These are phyloP conservation scores for Fusarium sp. DNA, from an alignment of 2,329 filamentous ascomycete genomes.

Conservation along the genomic window DNA sequence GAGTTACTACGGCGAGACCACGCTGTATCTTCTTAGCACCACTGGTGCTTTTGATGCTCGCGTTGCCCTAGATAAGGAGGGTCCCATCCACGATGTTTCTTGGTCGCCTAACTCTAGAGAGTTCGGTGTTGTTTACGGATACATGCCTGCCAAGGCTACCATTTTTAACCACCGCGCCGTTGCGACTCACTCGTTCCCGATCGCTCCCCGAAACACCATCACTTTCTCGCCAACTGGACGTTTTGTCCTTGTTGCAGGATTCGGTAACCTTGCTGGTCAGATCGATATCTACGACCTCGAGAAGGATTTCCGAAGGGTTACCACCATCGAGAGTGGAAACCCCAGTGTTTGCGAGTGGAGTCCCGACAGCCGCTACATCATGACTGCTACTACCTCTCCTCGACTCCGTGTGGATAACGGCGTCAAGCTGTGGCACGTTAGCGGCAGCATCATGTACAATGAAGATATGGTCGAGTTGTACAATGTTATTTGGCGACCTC, in stretches of 20 bases:
- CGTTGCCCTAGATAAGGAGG: slow-evolving; percentile 93
- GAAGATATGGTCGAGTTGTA: slow-evolving; percentile 96
- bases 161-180: slow-evolving; percentile 94
- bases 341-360: slow-evolving; percentile 98
- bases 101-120: slow-evolving; percentile 99
- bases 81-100: slow-evolving; percentile 96
- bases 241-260: slow-evolving; percentile 93
- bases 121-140: slow-evolving; percentile 97
- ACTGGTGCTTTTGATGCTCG: slow-evolving; percentile 93
- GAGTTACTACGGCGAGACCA: slow-evolving; percentile 99
- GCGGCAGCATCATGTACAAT: slow-evolving; percentile 90
- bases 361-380: slow-evolving; percentile 92
- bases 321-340: slow-evolving; percentile 94
- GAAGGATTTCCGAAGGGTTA: slow-evolving; percentile 92
- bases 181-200: slow-evolving; percentile 84
- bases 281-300: slow-evolving; percentile 98
- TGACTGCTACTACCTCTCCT: slow-evolving; percentile 97
- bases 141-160: slow-evolving; percentile 98
- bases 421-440: slow-evolving; percentile 93
- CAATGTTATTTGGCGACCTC: slow-evolving; percentile 87
- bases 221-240: slow-evolving; percentile 92
- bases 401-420: slow-evolving; percentile 97
- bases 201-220: slow-evolving; percentile 93
- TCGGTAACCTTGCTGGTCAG: slow-evolving; percentile 96
- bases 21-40: slow-evolving; percentile 91